These are phyloP conservation scores for Pseudogymnoascus sp. DNA, from an alignment of 2,329 filamentous ascomycete species.

Conservation along the genomic window DNA sequence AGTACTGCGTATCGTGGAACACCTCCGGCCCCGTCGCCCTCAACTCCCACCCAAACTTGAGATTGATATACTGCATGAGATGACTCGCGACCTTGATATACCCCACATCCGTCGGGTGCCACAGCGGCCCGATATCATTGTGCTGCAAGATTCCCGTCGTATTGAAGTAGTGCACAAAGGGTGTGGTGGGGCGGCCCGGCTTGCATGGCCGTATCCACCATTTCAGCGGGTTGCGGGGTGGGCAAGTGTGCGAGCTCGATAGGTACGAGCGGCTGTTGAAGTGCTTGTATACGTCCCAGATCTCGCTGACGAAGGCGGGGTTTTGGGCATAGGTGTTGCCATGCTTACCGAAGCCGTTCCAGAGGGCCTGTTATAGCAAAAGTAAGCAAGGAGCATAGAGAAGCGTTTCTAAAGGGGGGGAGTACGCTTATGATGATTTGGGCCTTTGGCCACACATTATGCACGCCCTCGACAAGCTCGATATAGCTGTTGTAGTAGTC, in stretches of 20 bases:
- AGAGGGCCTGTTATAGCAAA: constrained; percentile 36
- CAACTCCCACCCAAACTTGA: constrained; percentile 48
- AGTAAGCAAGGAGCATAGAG: not conserved
- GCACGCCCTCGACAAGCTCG: constrained; percentile 38
- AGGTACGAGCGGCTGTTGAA: constrained; percentile 42
- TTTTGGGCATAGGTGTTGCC: constrained; percentile 43
- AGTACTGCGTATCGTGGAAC: constrained; percentile 41
- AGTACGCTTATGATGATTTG: constrained; percentile 38
- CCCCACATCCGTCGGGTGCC: constrained; percentile 52
- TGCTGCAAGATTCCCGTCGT: constrained; percentile 52
- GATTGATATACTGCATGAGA: constrained; percentile 46
- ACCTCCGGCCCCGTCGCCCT: constrained; percentile 47
- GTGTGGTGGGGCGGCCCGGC: constrained; percentile 26
- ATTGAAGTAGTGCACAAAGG: constrained; percentile 53
- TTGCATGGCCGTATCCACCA: constrained; percentile 27
- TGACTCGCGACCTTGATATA: constrained; percentile 54
- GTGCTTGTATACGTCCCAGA: constrained; percentile 41
- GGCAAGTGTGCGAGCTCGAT: not conserved
- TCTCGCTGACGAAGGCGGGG: constrained; percentile 41
- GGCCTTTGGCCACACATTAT: constrained; percentile 38
- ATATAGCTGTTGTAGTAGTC: constrained; percentile 36
- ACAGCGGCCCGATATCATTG: constrained; percentile 50
- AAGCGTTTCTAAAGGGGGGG: not conserved
- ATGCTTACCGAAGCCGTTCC: constrained; percentile 42
- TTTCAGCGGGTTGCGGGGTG: constrained; percentile 27